Evolutionary conservation across 1,139 yeast species (phyloP), one percentile per base, ranked within the genome.

Genomic region (Eremothecium sinecaudum): DNA sequence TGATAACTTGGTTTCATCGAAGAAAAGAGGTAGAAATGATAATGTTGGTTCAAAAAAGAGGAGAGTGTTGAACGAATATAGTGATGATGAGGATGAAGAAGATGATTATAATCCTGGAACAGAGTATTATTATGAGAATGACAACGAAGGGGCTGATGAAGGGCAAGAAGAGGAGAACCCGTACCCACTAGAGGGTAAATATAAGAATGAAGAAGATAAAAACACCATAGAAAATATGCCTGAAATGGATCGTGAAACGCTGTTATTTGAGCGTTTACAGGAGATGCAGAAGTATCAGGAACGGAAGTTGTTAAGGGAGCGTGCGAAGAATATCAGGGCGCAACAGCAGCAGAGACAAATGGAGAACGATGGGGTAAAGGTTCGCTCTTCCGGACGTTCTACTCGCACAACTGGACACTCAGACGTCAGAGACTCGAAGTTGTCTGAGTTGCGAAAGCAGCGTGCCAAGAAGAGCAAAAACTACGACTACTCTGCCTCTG

Each of bases 171-270:
- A 63, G 36, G 52, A 64, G 35, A 70, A 79, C 46, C 98, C 97
- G 5, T 90, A 87, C 56, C 98, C 98, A 2, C 62, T 90, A 38
- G 96, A 86, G 54, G 94, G 94, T 11, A 84, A 84, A 52, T 90
- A 78, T 63, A 81, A 76, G 50, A 81, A 86, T 58, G 94, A 78
- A 39, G 68, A 65, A 6, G 99, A 92, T 59, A 69, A 84, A 40
- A 75, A 64, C 4, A 54, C 64, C 33, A 64, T 90, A 44, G 76
- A 79, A 50, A 67, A 69, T 1, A 70, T 90, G 76, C 93, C 90
- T 40, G 98, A 92, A 66, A 74, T 90, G 56, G 81, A 81, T 50
- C 77, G 97, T 51, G 98, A 90, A 64, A 78, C 82, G 47, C 73
- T 84, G 39, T 70, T 90, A 41, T 92, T 83, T 50, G 97, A 90